Percentiles rank a stretch among this genome's conserved stretches.
Conservation (phyloP, 2,329 filamentous ascomycete genomes). For the Clonostachys solani region DNA sequence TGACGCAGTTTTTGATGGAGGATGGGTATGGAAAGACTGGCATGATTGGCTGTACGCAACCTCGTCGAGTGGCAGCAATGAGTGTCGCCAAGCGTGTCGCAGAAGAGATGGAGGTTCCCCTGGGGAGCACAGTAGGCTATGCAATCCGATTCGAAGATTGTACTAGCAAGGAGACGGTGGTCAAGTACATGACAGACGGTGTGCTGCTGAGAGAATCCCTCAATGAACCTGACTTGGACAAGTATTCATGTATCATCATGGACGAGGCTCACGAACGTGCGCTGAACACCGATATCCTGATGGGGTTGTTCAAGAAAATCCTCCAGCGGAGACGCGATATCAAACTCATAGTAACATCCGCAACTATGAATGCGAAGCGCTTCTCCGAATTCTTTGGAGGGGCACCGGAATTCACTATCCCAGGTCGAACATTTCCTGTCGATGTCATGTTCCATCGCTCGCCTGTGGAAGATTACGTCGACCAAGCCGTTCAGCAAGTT, state of each 20-base stretch:
- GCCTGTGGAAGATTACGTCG: constrained; percentile 96
- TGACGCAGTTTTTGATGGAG: constrained; percentile 94
- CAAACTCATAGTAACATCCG: constrained; percentile 95
- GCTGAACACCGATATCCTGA: constrained; percentile 92
- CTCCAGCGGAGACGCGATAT: constrained; percentile 83
- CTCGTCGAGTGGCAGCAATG: constrained; percentile 95
- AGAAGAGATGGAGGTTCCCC: constrained; percentile 93
- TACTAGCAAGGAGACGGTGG: constrained; percentile 89
- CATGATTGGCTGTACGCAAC: constrained; percentile 95
- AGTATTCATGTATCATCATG: constrained; percentile 99
- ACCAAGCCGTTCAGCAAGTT: constrained; percentile 93
- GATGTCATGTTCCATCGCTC: constrained; percentile 94
- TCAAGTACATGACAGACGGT: constrained; percentile 99
- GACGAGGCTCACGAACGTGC: constrained; percentile 97
- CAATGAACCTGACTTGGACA: constrained; percentile 87
- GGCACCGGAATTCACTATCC: constrained; percentile 94
- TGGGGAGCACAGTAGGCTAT: constrained; percentile 88
- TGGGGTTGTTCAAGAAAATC: constrained; percentile 98
- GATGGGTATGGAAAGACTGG: constrained; percentile 86
- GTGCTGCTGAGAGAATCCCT: constrained; percentile 90
- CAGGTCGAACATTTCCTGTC: constrained; percentile 92
- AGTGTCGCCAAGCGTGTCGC: constrained; percentile 97
- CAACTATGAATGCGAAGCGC: constrained; percentile 96
- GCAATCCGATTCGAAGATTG: constrained; percentile 98
- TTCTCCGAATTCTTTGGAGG: constrained; percentile 96